Conservation (phyloP, 169 alveolate species). For the Eimeria zaria region DNA sequence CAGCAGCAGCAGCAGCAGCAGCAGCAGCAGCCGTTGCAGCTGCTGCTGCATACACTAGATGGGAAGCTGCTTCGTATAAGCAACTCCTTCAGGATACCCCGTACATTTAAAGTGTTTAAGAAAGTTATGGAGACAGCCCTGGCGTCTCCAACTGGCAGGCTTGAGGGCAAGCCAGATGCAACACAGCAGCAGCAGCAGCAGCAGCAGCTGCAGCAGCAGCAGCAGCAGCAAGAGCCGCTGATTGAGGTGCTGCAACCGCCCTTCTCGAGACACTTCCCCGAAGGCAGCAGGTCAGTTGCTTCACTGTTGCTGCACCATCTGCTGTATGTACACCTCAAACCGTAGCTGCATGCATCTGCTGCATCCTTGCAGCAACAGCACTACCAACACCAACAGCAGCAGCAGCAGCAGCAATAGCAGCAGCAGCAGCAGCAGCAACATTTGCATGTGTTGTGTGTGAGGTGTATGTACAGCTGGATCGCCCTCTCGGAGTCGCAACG, state of each 20-base stretch:
- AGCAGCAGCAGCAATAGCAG: constrained; percentile 21
- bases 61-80: constrained; percentile 64
- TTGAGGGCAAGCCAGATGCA: neutral
- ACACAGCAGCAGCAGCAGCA: neutral
- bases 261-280: constrained; percentile 66
- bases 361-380: neutral
- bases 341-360: neutral
- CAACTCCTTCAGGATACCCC: constrained; percentile 58
- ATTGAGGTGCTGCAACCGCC: constrained; percentile 78
- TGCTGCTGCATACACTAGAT: constrained; percentile 75
- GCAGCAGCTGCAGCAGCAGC: neutral
- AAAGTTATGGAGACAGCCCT: constrained; percentile 72
- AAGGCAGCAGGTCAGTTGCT: constrained; percentile 2
- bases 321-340: neutral
- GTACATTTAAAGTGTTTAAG: constrained; percentile 53
- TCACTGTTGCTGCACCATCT: neutral
- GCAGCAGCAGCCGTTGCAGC: constrained; percentile 23
- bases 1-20: constrained; percentile 66
- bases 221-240: constrained; percentile 51
- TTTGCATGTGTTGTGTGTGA: neutral
- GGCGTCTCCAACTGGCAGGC: constrained; percentile 74
- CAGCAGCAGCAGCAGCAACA: neutral
- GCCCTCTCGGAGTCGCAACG: constrained; percentile 31
- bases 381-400: neutral
- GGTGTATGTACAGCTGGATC: constrained; percentile 64